Base-by-base conservation (phyloP, 2,329 filamentous ascomycete genomes). In the Fusarium redolens region DNA sequence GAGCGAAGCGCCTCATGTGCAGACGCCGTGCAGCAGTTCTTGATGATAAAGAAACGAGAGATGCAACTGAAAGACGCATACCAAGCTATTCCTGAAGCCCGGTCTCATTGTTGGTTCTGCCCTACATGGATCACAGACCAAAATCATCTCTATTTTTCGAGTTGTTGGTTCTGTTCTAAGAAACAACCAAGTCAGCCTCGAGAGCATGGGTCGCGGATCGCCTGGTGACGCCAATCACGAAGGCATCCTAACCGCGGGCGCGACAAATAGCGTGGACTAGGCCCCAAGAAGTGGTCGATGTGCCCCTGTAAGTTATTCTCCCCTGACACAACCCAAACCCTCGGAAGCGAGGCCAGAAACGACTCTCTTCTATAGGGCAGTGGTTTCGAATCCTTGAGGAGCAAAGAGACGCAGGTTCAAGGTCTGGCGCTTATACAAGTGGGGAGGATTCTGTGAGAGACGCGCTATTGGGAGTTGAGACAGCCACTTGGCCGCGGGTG, bases 391-490 rank as follows among this genome's bases (percentile, higher is more conserved):
- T 45, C 45, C 31, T 60, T 14, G 50, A 57, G 40, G 61, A 67
- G 54, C 55, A 51, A 63, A 65, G 68, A 58, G 47, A 71, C 50
- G 41, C 35, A 57, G 54, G 48, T 58, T 48, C 58, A 50, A 58
- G 65, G 65, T 71, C 71, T 35, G 71, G 76, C 76, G 75, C 76
- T 78, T 78, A 78, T 55, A 69, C 65, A 64, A 62, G 75, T 77
- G 76, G 75, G 72, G 59, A 54, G 22, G 51, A 33, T 47, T 44
- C 33, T 43, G 22, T 30, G 43, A 31, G 52, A 55, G 56, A 69
- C 44, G 60, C 61, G 52, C 68, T 64, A 78, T 73, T 78, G 76
- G 75, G 71, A 51, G 66, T 48, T 30, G 67, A 56, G 51, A 63
- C 67, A 67, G 71, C 75, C 75, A 77, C 75, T 72, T 74, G 69